Conservation (phyloP, 106 monocot genomes). For the Dendrobium catenatum region DNA sequence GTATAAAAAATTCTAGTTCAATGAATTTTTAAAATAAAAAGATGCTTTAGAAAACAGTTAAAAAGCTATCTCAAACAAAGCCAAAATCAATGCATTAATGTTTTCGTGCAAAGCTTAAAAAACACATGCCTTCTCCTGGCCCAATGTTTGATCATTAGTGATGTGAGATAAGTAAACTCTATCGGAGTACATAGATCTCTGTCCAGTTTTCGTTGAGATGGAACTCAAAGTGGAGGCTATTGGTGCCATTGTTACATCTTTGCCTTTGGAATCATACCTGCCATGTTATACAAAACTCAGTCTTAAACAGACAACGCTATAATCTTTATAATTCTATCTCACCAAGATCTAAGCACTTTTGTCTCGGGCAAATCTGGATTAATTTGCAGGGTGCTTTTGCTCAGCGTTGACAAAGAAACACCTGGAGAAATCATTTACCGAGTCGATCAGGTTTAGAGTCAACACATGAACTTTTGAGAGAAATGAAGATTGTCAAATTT, state of each 20-base stretch:
- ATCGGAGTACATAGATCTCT: constrained; percentile 80
- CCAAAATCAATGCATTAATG: not conserved
- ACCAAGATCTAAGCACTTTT: constrained; percentile 73
- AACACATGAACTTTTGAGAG: not conserved
- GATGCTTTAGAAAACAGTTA: no score
- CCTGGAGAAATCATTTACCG: constrained; percentile 27
- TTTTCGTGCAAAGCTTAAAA: not conserved
- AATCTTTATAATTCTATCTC: not conserved
- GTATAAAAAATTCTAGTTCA: no score
- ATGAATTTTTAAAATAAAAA: no score
- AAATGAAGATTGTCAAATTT: not conserved
- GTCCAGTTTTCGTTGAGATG: constrained; percentile 37
- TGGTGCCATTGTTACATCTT: constrained; percentile 42
- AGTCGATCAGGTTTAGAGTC: not conserved
- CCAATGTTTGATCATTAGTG: constrained; percentile 51
- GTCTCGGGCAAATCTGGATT: constrained; percentile 86
- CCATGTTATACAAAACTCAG: not conserved
- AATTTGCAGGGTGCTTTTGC: constrained; percentile 60
- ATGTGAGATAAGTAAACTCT: constrained; percentile 79
- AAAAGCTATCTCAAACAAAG: no score
- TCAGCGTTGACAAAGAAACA: constrained; percentile 68
- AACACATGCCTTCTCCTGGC: constrained; percentile 71
- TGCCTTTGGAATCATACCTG: constrained; percentile 89
- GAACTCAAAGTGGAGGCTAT: constrained; percentile 40
- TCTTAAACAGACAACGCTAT: not conserved